phyloP scores from a whole-genome alignment of 495 filamentous ascomycete genomes.

The Penicillium bialowiezense region DNA sequence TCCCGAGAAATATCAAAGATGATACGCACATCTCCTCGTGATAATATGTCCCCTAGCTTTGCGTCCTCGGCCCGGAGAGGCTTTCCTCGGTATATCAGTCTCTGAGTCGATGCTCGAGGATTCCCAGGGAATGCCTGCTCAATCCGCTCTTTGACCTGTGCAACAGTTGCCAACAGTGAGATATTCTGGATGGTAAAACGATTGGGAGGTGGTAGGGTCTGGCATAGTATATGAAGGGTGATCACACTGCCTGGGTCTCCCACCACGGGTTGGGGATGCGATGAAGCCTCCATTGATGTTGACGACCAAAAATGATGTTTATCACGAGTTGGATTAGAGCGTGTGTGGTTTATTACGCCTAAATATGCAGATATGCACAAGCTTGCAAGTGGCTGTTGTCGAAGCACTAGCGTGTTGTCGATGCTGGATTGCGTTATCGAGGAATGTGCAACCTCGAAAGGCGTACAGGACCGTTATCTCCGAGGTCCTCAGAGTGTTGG shows the following conservation, averaged over 20 bases:
- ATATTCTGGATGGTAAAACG: slow-evolving; percentile 53
- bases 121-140: slow-evolving; percentile 50
- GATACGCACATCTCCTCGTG: slow-evolving; percentile 51
- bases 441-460: background rate
- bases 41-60: slow-evolving; percentile 58
- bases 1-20: background rate
- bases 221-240: slow-evolving; percentile 63
- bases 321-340: background rate
- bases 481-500: background rate
- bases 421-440: background rate
- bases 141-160: slow-evolving; percentile 59
- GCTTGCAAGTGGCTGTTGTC: background rate
- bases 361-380: background rate
- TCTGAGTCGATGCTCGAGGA: slow-evolving; percentile 52
- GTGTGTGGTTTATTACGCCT: too few species aligned
- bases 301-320: too few species aligned
- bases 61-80: slow-evolving; percentile 50
- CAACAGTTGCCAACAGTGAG: slow-evolving; percentile 54
- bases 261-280: slow-evolving; percentile 1
- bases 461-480: background rate
- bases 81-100: slow-evolving; percentile 66
- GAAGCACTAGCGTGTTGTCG: background rate
- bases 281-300: background rate
- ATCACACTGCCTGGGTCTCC: slow-evolving; percentile 26
- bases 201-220: slow-evolving; percentile 53